Base-by-base conservation (phyloP, 805 yeast species). In the Lachancea fermentati region DNA sequence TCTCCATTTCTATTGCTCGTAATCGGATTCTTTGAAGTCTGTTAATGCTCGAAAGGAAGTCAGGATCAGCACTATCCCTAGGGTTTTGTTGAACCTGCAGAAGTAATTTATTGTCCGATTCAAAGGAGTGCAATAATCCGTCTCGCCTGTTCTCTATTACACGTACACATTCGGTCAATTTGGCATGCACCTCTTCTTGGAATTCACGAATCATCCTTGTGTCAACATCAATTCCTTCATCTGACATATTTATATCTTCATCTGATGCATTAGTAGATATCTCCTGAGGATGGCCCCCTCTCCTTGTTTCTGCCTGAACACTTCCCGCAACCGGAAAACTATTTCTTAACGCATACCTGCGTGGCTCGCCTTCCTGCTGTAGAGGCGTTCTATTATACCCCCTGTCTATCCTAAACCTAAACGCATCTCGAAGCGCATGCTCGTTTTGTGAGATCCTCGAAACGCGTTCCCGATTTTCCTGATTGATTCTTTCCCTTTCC, bases 1-100 rank as follows among this genome's bases (percentile, higher is more conserved):
- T 54, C 44, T 60, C 65, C 12, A 56, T 49, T 40, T 59, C 65
- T 5, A 57, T 53, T 3, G 62, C 64, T 29, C 62, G 53, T 17
- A 60, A 37, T 30, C 58, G 52, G 13, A 59, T 50, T 26, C 57
- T 50, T 37, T 60, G 63, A 25, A 58, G 40, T 34, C 54, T 52
- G 41, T 51, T 56, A 9, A 57, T 34, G 30, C 41, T 40, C n/a
- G 47, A 44, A 16, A 34, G 16, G 19, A 40, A 40, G 14, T 40
- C 43, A 12, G 39, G 32, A 17, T 40, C 43, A 11, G 43, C 24
- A 14, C 30, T 25, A 13, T 40, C 39, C 15, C 19, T 33, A 24
- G 25, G 16, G 12, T 18, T 25, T 9, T 19, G 26, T 36, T 49
- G 49, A 31, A 48, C 35, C 30, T 51, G 48, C 26, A 49, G 48